Evolutionary conservation across 129 eudicot species (phyloP).

Genomic region (Oenanthe sinensis): DNA sequence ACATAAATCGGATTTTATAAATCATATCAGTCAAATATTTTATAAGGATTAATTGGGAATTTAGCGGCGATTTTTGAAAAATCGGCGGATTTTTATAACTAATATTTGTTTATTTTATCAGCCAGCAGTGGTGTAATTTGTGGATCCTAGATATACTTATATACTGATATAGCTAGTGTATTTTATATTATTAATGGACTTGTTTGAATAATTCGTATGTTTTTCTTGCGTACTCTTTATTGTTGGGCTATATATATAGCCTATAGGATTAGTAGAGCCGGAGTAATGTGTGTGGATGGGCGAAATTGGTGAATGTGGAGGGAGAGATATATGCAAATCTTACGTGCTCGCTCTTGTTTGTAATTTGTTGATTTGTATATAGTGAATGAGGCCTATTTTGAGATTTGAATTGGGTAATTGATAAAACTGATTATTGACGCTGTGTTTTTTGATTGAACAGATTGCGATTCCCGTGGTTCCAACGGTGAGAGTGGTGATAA

Average conservation of each 20-base stretch:
- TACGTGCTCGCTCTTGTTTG: background rate
- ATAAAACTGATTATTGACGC: background rate
- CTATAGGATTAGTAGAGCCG: background rate
- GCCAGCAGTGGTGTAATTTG: slow-evolving; percentile 7
- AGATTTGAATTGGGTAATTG: background rate
- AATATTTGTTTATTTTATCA: background rate
- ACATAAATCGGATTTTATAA: too few species aligned
- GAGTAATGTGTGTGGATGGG: background rate
- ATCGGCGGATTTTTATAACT: too few species aligned
- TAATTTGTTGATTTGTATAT: background rate
- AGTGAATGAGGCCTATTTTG: background rate
- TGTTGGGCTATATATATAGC: background rate
- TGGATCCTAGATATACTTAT: slow-evolving; percentile 2
- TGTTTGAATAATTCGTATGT: background rate
- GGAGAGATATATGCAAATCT: background rate
- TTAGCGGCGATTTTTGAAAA: too few species aligned
- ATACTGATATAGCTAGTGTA: background rate
- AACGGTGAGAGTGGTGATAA: slow-evolving; percentile 80
- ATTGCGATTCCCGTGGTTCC: slow-evolving; percentile 95
- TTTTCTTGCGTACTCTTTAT: background rate
- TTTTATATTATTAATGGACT: background rate
- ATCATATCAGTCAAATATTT: too few species aligned
- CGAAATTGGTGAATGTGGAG: background rate
- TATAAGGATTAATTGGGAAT: too few species aligned
- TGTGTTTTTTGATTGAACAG: slow-evolving; percentile 27